Base-by-base conservation (phyloP, 1,284 basidiomycete species). In the Tetrapyrgos nigripes region DNA sequence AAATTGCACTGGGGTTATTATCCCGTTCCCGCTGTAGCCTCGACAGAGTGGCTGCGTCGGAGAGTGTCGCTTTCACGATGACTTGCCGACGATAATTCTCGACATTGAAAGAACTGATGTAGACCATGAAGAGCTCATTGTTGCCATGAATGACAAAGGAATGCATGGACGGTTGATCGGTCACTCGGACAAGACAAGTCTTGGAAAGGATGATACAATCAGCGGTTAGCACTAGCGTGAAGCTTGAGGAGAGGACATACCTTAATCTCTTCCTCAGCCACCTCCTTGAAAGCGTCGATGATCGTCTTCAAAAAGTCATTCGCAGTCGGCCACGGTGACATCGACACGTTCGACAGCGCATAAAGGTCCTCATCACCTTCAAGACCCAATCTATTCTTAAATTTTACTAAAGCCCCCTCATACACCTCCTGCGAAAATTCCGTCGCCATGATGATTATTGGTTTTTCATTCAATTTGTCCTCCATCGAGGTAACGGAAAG, bases 281-380 rank as follows among this genome's bases (percentile, higher is more conserved):
- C 69, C 27, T 69, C 54, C 57, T 70, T 61, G 61, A 83, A 76
- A 4, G 64, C 64, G 26, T 75, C 64, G 3, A 73, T 72, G 23
- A 82, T 62, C 24, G 69, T 60, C 21, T 65, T 47, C 2, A 71
- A 66, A 52, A 80, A 78, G 52, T 76, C 69, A 4, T 60, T 64
- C 0, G 66, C 67, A 1, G 74, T 72, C n/a, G 71, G 70, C 65
- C 77, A 83, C 1, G 79, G 79, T 1, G 76, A 78, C 78, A 79
- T 81, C 24, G 72, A 70, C n/a, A 79, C 77, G 53, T 77, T 80
- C 27, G 67, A 63, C 31, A 82, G 65, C 6, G 73, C 69, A 57
- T 70, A 74, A 6, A 82, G 67, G 53, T 79, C 76, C 14, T 40
- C 37, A 11, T 68, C 60, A 2, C 67, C 71, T 31, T 70, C 67